Evolutionary conservation across 2,329 filamentous ascomycete species (phyloP).

Genomic region (Neopestalotiopsis sp.): DNA sequence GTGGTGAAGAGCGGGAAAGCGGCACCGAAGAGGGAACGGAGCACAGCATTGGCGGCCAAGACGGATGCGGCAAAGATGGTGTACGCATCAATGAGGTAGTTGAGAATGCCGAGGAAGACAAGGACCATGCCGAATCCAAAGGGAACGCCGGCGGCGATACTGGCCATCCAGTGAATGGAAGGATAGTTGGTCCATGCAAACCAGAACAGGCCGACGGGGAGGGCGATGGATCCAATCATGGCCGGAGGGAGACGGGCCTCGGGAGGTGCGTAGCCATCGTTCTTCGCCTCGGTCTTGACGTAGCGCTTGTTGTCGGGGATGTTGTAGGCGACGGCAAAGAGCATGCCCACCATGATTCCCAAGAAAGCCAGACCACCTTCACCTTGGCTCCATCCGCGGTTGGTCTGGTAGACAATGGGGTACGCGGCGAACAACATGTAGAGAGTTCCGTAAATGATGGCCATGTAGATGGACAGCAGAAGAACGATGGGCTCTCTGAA

Average conservation of each 20-base stretch:
- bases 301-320: conserved; percentile 62
- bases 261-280: conserved; percentile 62
- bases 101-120: conserved; percentile 62
- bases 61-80: conserved; percentile 77
- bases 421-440: conserved; percentile 62
- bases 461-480: conserved; percentile 69
- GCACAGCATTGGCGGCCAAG: conserved; percentile 72
- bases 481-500: conserved; percentile 75
- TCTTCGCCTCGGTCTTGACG: conserved; percentile 29
- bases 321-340: conserved; percentile 60
- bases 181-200: conserved; percentile 70
- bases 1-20: conserved; percentile 76
- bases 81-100: conserved; percentile 62
- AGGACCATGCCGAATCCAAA: conserved; percentile 51
- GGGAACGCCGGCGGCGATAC: conserved; percentile 38
- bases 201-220: conserved; percentile 71
- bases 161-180: conserved; percentile 58
- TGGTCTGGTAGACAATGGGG: conserved; percentile 68
- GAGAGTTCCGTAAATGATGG: conserved; percentile 55
- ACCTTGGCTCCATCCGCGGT: conserved; percentile 63
- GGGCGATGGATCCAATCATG: conserved; percentile 64
- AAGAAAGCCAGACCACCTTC: conserved; percentile 70
- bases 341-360: conserved; percentile 71
- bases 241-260: conserved; percentile 69
- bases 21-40: conserved; percentile 74